A percentile compares a stretch with the other conserved stretches of the same genome.
phyloP scores from a whole-genome alignment of 2,329 filamentous ascomycete species.

The Colletotrichum nymphaeae region DNA sequence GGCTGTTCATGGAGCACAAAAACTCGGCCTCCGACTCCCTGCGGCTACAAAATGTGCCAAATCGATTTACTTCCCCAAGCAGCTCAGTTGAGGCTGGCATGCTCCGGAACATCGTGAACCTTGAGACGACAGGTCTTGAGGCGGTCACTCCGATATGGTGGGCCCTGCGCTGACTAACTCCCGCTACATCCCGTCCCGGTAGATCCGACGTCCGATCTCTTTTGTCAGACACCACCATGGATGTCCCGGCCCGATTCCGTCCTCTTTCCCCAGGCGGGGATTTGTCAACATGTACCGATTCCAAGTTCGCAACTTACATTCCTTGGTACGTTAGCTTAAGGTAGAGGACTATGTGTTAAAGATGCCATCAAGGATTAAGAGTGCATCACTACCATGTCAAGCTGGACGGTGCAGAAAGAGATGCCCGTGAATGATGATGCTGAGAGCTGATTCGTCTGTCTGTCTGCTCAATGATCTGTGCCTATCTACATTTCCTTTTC shows the following conservation, averaged over 20 bases:
- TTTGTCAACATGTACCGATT: neutral
- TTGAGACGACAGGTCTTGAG: neutral
- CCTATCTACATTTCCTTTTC: conserved; percentile 36
- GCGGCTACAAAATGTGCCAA: neutral
- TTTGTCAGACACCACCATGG: conserved; percentile 2
- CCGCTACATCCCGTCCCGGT: conserved; percentile 13
- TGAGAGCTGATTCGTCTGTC: conserved; percentile 26
- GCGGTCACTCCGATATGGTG: conserved; percentile 6
- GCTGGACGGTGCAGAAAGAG: neutral
- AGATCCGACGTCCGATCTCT: conserved; percentile 27
- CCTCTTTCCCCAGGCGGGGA: neutral
- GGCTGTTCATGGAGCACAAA: neutral
- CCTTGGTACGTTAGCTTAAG: neutral
- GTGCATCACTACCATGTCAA: neutral
- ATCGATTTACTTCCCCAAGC: neutral
- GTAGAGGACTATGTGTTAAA: no score
- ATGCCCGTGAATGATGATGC: conserved; percentile 16
- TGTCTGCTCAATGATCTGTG: conserved; percentile 34
- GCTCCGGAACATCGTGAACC: neutral
- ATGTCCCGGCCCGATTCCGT: conserved; percentile 23
- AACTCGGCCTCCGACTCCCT: neutral
- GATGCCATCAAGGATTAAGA: no score
- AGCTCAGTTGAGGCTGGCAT: no score
- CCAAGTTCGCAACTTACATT: neutral
- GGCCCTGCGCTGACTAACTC: conserved; percentile 23